Conservation (phyloP, 2,329 filamentous ascomycete species). For the Paracamarosporium sp. region DNA sequence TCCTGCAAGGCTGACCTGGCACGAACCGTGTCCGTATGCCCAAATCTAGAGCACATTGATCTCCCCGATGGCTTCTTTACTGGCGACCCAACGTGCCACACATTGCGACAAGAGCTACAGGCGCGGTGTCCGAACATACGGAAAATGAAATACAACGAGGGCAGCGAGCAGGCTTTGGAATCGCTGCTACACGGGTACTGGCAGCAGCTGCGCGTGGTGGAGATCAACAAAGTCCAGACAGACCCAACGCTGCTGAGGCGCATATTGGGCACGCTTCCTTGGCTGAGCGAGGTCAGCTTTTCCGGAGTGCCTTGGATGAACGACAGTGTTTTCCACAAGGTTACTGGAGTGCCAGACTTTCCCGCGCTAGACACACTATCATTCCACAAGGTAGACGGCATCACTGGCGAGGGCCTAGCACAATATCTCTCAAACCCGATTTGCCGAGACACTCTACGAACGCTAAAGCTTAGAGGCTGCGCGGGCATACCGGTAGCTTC, state of each 20-base stretch:
- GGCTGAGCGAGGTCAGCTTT: constrained; percentile 77
- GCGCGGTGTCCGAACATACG: constrained; percentile 81
- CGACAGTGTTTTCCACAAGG: constrained; percentile 76
- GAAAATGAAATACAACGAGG: constrained; percentile 85
- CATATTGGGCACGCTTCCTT: constrained; percentile 71
- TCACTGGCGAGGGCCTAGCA: constrained; percentile 75
- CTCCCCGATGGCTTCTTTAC: constrained; percentile 86
- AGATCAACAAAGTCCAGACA: constrained; percentile 71
- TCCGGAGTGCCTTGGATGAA: constrained; percentile 73
- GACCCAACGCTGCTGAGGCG: constrained; percentile 75
- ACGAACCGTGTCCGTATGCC: constrained; percentile 81
- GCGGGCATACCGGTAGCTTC: constrained; percentile 72
- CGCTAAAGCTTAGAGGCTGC: constrained; percentile 70
- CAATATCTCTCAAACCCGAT: constrained; percentile 67
- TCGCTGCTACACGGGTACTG: constrained; percentile 71
- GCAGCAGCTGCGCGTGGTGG: constrained; percentile 74
- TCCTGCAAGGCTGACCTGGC: constrained; percentile 84
- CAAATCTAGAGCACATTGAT: constrained; percentile 87
- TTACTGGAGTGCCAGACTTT: constrained; percentile 72
- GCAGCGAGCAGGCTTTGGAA: constrained; percentile 79
- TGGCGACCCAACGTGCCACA: constrained; percentile 77
- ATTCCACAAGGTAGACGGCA: constrained; percentile 71
- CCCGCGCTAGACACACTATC: constrained; percentile 77
- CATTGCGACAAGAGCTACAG: constrained; percentile 83
- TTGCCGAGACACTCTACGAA: constrained; percentile 66